phyloP scores from a whole-genome alignment of 2,329 filamentous ascomycete species.

The Botrytis aclada region DNA sequence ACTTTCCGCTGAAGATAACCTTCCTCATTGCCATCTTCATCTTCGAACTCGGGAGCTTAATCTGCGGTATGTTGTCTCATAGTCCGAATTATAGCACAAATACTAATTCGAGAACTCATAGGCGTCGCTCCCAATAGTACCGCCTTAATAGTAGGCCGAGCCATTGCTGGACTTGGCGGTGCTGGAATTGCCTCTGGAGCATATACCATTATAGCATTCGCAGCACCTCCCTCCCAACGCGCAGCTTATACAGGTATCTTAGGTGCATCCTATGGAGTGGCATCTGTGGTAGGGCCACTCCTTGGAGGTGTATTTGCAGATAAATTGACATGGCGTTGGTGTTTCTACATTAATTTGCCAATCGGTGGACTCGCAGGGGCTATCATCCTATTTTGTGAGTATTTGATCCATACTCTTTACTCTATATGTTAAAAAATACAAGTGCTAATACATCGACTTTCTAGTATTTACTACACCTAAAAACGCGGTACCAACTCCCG shows the following conservation, averaged over 20 bases:
- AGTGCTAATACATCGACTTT: background rate
- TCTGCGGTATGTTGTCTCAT: conserved; percentile 36
- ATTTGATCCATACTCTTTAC: background rate
- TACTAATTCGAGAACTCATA: conserved; percentile 9
- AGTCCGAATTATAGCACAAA: background rate
- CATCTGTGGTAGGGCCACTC: conserved; percentile 59
- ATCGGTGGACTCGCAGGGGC: conserved; percentile 42
- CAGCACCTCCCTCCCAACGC: conserved; percentile 35
- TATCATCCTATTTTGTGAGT: conserved; percentile 13
- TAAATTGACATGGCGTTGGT: conserved; percentile 56
- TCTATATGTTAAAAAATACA: background rate
- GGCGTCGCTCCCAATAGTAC: conserved; percentile 37
- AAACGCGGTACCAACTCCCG: conserved; percentile 40
- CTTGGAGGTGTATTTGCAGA: conserved; percentile 63
- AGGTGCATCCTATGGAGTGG: conserved; percentile 63
- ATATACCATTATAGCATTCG: conserved; percentile 43
- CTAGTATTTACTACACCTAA: conserved; percentile 38
- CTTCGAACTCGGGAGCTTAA: conserved; percentile 41
- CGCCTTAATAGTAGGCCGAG: conserved; percentile 24
- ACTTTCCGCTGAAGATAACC: conserved; percentile 37
- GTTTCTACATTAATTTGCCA: conserved; percentile 32
- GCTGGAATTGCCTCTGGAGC: conserved; percentile 38
- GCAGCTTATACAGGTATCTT: conserved; percentile 57
- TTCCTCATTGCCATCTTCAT: conserved; percentile 38
- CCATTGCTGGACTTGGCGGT: conserved; percentile 31